A percentile compares a stretch with the other conserved stretches of the same genome.
Conservation (phyloP, 2,329 filamentous ascomycete genomes). For the Dothistroma septosporum region DNA sequence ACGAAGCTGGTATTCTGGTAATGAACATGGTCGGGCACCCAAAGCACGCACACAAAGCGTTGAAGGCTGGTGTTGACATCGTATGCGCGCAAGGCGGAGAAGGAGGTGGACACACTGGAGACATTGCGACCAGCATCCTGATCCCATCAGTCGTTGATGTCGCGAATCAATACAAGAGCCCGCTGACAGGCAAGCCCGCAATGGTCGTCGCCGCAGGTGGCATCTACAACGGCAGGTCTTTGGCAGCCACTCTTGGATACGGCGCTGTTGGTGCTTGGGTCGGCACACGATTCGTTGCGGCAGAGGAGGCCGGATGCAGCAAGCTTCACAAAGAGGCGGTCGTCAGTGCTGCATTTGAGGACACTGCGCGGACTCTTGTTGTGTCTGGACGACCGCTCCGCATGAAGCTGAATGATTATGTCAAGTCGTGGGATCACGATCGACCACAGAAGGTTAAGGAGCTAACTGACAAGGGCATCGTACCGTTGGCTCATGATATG, state of each 20-base stretch:
- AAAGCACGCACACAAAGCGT: slow-evolving; percentile 82
- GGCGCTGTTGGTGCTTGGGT: slow-evolving; percentile 91
- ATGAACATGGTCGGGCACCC: slow-evolving; percentile 99
- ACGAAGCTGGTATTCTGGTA: slow-evolving; percentile 72
- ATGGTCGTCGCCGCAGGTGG: slow-evolving; percentile 88
- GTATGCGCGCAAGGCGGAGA: slow-evolving; percentile 91
- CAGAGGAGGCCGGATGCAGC: slow-evolving; percentile 73
- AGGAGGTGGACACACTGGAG: slow-evolving; percentile 87
- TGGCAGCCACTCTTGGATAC: slow-evolving; percentile 81
- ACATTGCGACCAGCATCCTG: slow-evolving; percentile 79
- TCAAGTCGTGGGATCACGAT: slow-evolving; percentile 69
- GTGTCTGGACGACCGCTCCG: slow-evolving; percentile 76
- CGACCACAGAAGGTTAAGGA: slow-evolving; percentile 69
- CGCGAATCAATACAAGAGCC: slow-evolving; percentile 65
- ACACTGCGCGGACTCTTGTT: slow-evolving; percentile 78
- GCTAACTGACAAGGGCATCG: slow-evolving; percentile 70
- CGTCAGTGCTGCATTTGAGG: slow-evolving; percentile 71
- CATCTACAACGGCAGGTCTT: slow-evolving; percentile 72
- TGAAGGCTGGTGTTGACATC: slow-evolving; percentile 82
- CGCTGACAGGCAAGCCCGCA: slow-evolving; percentile 65
- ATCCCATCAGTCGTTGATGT: slow-evolving; percentile 85
- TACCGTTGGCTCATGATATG: slow-evolving; percentile 78
- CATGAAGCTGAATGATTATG: slow-evolving; percentile 77
- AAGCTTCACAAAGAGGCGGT: slow-evolving; percentile 80
- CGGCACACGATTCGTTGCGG: slow-evolving; percentile 85